Percentiles rank a stretch among this genome's conserved stretches.
Conservation (phyloP, 2,329 filamentous ascomycete species). For the Blastomyces parvus region DNA sequence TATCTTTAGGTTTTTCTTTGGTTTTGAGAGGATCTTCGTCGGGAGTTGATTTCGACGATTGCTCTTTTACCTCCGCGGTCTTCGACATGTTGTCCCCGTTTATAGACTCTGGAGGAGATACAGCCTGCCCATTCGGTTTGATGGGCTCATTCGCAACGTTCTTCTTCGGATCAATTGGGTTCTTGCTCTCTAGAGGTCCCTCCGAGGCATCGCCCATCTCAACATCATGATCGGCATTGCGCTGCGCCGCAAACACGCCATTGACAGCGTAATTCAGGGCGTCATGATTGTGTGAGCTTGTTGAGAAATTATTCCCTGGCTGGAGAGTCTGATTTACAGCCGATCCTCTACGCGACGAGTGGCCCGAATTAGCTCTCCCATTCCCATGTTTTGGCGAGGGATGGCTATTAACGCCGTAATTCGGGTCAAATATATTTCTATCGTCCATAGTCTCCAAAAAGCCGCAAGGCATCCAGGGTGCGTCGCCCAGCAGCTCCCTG, state of each 20-base stretch:
- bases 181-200: conserved; percentile 1
- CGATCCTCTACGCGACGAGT: conserved; percentile 11
- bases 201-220: conserved; percentile 27
- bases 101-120: conserved; percentile 7
- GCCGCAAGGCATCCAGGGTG: conserved; percentile 49
- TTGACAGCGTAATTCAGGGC: conserved; percentile 11
- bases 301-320: conserved; percentile 1
- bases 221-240: conserved; percentile 21
- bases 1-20: not conserved
- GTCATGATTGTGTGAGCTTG: conserved; percentile 3
- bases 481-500: conserved; percentile 51
- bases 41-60: not conserved
- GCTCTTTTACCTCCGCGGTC: not conserved
- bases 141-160: not conserved
- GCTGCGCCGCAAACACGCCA: conserved; percentile 1
- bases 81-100: conserved; percentile 9
- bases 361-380: conserved; percentile 14
- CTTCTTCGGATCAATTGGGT: not conserved
- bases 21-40: not conserved
- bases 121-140: not conserved
- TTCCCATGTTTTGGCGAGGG: not conserved
- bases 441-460: conserved; percentile 44
- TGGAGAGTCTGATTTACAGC: conserved; percentile 11
- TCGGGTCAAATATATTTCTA: conserved; percentile 38
- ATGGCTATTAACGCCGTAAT: conserved; percentile 5